Conservation (phyloP, 305 asterid genomes). For the Coffea humblotiana region DNA sequence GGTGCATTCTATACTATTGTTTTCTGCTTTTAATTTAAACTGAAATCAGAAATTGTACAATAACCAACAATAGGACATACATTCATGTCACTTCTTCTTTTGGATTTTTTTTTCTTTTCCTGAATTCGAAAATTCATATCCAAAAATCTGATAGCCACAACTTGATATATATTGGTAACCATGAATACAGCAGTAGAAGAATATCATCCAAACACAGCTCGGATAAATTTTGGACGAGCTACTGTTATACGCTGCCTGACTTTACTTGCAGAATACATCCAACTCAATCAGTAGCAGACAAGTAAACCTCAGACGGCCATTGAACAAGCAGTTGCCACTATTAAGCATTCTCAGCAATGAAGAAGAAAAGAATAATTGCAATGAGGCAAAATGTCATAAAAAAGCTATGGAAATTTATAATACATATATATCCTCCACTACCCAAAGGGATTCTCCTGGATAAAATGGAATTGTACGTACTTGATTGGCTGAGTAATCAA, state of each 20-base stretch:
- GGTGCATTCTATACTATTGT: constrained; percentile 49
- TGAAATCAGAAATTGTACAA: constrained; percentile 20
- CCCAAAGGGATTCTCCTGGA: background rate
- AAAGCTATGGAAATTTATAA: too few relatives aligned
- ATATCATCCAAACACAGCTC: background rate
- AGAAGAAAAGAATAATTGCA: background rate
- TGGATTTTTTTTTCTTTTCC: background rate
- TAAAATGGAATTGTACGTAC: background rate
- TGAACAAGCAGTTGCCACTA: background rate
- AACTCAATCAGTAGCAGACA: background rate
- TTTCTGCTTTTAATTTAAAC: constrained; percentile 26
- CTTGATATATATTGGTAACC: background rate
- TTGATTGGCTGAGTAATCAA: background rate
- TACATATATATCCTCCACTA: background rate
- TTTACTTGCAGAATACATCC: background rate
- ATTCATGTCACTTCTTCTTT: background rate
- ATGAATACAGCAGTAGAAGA: background rate
- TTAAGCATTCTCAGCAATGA: background rate
- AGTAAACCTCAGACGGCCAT: background rate
- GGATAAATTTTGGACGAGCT: background rate
- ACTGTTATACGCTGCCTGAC: background rate
- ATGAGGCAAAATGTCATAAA: too few relatives aligned
- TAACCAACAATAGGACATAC: background rate
- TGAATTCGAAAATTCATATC: background rate
- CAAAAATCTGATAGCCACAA: background rate